Evolutionary conservation across 371 early-diverging fungal species (phyloP), one percentile per base, ranked within the genome.

Genomic region (Amoeboradix gromovi): DNA sequence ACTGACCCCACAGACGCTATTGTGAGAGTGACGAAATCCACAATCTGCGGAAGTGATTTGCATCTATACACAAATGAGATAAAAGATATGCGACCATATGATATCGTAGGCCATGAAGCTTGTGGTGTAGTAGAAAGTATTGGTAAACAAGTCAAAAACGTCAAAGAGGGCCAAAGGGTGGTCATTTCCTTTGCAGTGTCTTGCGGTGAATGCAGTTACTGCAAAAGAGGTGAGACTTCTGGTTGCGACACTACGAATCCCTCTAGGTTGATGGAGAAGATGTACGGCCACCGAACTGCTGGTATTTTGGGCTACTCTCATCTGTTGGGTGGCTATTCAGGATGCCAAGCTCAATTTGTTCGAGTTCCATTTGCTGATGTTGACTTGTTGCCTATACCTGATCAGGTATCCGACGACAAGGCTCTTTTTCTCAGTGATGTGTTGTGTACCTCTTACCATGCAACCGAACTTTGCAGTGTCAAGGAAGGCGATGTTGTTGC

Each of bases 1-100:
- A 80, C 81, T 12, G 75, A 81, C 68, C 77, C 78, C 0, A 79
- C 77, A 31, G 83, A 82, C 76, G 81, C 77, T 12, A 69, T 83
- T 30, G 69, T 83, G 31, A 74, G 79, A 29, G 72, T 83, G 31
- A 82, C 82, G 2, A 80, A 77, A 29, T 77, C 75, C 2, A 74
- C 77, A 29, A 76, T 85, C n/a, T 85, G 84, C 73, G 84, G 83
- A 1, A 78, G 79, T 27, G 85, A 85, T 71, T 66, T 82, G 31
- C 84, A 84, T 66, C 73, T 83, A 30, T 79, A 77, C 67, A 79
- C 81, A 70, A 80, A 79, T 5, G 83, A 80, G 65, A 80, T 85
- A 30, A 28, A 77, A 70, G 78, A 81, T 70, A 70, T 83, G 31
- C 74, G 79, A 70, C 67, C 69, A 17, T 81, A 78, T 66, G 80